Evolutionary conservation across 2,329 filamentous ascomycete genomes (phyloP).

Genomic region (Bipolaris cookei): DNA sequence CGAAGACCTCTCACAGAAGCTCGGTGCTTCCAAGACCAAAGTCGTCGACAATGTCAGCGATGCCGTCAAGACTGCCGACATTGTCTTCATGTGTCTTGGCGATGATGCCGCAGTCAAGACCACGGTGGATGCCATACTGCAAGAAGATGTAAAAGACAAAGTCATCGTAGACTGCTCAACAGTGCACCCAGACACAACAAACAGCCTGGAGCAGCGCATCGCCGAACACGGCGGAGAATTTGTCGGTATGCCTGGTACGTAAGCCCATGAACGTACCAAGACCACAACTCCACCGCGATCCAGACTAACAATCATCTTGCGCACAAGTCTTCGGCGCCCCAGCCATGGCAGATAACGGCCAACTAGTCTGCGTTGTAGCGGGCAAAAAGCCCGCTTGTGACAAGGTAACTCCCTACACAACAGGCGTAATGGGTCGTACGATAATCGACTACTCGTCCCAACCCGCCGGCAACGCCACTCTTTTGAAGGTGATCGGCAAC

Average conservation of each 20-base stretch:
- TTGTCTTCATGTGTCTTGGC: conserved; percentile 82
- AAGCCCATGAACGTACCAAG: background rate
- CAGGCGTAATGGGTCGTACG: conserved; percentile 71
- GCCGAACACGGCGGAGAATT: conserved; percentile 70
- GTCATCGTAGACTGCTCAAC: conserved; percentile 88
- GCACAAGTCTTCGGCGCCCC: conserved; percentile 71
- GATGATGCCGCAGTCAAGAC: conserved; percentile 76
- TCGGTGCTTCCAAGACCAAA: conserved; percentile 67
- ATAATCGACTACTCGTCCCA: conserved; percentile 75
- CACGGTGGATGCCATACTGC: conserved; percentile 64
- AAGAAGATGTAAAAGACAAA: conserved; percentile 68
- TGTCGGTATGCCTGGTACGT: conserved; percentile 68
- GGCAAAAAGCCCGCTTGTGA: conserved; percentile 67
- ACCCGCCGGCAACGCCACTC: conserved; percentile 70
- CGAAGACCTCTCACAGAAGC: conserved; percentile 65
- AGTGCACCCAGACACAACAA: conserved; percentile 81
- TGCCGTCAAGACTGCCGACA: conserved; percentile 70
- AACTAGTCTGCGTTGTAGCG: conserved; percentile 75
- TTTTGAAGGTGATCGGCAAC: conserved; percentile 84
- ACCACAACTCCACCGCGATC: conserved; percentile 11
- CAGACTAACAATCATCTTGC: conserved; percentile 22
- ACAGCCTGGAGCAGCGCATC: conserved; percentile 66
- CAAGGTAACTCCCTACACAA: conserved; percentile 72
- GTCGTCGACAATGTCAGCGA: conserved; percentile 69
- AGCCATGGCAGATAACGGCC: conserved; percentile 71